Evolutionary conservation across 768 basidiomycete genomes (phyloP).

Genomic region (Floccularia luteovirens): DNA sequence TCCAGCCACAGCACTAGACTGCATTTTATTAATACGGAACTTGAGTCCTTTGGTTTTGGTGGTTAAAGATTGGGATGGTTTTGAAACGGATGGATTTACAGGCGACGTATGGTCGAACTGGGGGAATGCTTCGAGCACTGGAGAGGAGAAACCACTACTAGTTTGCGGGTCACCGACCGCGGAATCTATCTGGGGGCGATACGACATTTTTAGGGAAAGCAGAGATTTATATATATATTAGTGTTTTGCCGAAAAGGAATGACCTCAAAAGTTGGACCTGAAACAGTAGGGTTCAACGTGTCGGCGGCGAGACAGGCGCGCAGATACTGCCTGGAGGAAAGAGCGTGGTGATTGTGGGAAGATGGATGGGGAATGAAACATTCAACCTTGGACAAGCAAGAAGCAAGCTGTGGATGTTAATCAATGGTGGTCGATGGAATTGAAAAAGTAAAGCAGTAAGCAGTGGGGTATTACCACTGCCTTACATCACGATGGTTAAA

Average conservation of each 20-base stretch:
- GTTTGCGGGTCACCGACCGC: slow-evolving; percentile 13
- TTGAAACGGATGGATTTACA: neutral
- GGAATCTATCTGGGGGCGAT: slow-evolving; percentile 7
- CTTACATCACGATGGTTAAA: neutral
- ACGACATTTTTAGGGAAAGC: slow-evolving; percentile 1
- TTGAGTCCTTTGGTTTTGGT: neutral
- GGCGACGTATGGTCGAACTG: slow-evolving; percentile 1
- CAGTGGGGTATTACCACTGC: no score
- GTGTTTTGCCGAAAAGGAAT: no score
- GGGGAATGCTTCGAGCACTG: no score
- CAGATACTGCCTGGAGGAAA: neutral
- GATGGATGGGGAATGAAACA: neutral
- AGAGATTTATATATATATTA: neutral
- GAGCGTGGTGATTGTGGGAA: neutral
- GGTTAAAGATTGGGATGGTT: slow-evolving; percentile 2
- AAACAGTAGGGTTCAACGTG: neutral
- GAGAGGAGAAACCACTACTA: slow-evolving; percentile 8
- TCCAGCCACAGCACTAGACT: no score
- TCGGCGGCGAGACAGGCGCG: neutral
- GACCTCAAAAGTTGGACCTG: neutral
- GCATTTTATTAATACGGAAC: no score
- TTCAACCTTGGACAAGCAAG: no score
- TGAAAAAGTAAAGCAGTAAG: no score
- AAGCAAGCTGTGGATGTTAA: no score
- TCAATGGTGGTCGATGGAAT: neutral